These are phyloP conservation scores for Exidia glandulosa DNA, from an alignment of 768 basidiomycete species.

Conservation along the genomic window DNA sequence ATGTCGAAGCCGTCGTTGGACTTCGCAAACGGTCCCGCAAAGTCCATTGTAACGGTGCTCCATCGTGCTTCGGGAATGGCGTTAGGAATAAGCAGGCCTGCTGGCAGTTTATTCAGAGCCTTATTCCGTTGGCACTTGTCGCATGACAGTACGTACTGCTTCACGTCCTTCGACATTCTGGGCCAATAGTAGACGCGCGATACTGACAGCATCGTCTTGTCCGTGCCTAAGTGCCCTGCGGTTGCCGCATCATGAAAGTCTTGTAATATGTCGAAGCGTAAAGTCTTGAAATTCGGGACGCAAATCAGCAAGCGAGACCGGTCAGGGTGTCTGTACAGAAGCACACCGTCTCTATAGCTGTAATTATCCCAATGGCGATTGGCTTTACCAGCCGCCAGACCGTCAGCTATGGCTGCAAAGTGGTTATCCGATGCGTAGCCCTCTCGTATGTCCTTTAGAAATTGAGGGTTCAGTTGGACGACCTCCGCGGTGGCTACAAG, in stretches of 20 bases:
- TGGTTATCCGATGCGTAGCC: too few relatives aligned
- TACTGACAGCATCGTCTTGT: constrained; percentile 9
- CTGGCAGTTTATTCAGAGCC: background rate
- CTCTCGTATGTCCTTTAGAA: too few relatives aligned
- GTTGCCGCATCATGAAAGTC: constrained; percentile 8
- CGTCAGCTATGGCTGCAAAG: too few relatives aligned
- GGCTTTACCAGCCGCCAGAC: too few relatives aligned
- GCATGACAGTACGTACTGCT: constrained; percentile 19
- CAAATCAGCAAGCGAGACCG: too few relatives aligned
- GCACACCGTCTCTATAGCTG: too few relatives aligned
- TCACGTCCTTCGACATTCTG: constrained; percentile 10
- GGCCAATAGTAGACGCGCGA: constrained; percentile 16
- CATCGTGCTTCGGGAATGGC: constrained; percentile 10
- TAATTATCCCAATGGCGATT: too few relatives aligned
- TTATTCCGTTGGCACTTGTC: constrained; percentile 12
- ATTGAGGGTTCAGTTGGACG: too few relatives aligned
- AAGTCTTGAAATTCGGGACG: too few relatives aligned
- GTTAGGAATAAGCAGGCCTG: background rate
- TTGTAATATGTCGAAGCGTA: constrained; percentile 10
- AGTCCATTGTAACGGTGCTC: constrained; percentile 14
- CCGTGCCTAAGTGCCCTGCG: constrained; percentile 12
- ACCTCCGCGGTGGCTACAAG: too few relatives aligned
- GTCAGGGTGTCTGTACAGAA: too few relatives aligned
- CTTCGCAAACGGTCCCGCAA: constrained; percentile 15
- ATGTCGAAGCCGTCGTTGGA: background rate